Base-by-base conservation (phyloP, 2,329 filamentous ascomycete species). In the Fusarium nisikadoi region DNA sequence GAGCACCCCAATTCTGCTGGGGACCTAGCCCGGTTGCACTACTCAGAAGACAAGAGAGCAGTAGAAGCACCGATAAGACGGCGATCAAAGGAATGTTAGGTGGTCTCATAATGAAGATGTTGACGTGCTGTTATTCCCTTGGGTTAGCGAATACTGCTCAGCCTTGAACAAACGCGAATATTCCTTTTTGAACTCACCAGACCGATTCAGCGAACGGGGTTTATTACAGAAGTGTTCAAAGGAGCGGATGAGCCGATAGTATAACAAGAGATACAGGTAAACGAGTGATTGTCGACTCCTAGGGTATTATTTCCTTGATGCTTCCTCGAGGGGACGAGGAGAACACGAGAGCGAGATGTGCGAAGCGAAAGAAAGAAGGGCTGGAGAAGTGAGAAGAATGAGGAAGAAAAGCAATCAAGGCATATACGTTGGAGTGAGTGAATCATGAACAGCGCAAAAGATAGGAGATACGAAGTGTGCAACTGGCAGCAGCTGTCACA, bases 101-200 rank as follows among this genome's bases (percentile, higher is more conserved):
- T 31, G 62, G 75, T 71, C 80, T 83, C 84, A 86, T 86, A 59
- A 39, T 79, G 77, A 64, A 56, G 61, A 56, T n/a, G 27, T 46
- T 33, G 41, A 41, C 53, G 53, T 64, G 46, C 45, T 71, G 27
- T 42, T 64, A 29, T 14, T 49, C 16, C 42, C 41, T 35, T 19
- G 17, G 23, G 53, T 72, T 12, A 73, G 65, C 23, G 53, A 35
- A 19, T 20, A 46, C 38, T 53, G 27, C 41, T 55, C 35, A 17
- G 11, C 27, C 25, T 31, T 38, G 10, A 25, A 31, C 25, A 17
- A 23, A 31, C 23, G 7, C 3, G 20, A 19, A 8, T 14, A 52
- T 20, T 27, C 20, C 41, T 25, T 41, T 39, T 17, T 60, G 36
- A 16, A 43, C 55, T 47, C 57, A 58, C 68, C 57, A 36, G 31